Evolutionary conservation across 257 asterid species (phyloP).

Genomic region (Plectranthus barbatus): DNA sequence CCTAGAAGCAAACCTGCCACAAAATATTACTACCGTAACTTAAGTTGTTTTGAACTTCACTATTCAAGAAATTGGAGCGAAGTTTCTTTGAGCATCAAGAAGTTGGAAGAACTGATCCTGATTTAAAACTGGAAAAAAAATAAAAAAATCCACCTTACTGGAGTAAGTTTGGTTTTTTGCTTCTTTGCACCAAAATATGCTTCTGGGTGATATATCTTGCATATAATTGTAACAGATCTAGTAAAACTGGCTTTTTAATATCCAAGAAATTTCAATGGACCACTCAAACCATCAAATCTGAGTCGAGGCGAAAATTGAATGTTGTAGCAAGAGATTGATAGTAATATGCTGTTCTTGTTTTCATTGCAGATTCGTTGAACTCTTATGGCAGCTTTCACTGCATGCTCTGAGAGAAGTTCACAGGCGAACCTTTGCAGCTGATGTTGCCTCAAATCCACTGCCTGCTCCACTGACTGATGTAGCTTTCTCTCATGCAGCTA

Average conservation of each 20-base stretch:
- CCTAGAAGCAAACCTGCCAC: background rate
- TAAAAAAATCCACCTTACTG: background rate
- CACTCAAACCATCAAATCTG: slow-evolving; percentile 5
- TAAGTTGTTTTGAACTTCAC: slow-evolving; percentile 1
- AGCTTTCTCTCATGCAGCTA: slow-evolving; percentile 98
- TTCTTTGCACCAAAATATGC: background rate
- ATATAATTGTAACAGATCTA: background rate
- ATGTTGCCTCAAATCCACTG: slow-evolving; percentile 78
- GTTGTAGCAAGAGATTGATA: background rate
- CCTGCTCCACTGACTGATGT: slow-evolving; percentile 98
- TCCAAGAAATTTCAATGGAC: background rate
- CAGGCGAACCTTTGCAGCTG: slow-evolving; percentile 80
- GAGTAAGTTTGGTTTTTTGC: background rate
- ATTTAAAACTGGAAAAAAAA: background rate
- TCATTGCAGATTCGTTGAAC: slow-evolving; percentile 82
- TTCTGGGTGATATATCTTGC: too few species aligned
- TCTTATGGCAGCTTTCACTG: slow-evolving; percentile 95
- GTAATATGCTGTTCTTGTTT: slow-evolving; percentile 10
- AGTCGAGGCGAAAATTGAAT: background rate
- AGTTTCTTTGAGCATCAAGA: background rate
- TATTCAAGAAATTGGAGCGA: background rate
- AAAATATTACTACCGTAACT: background rate
- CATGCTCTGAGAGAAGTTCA: slow-evolving; percentile 99
- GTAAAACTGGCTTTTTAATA: slow-evolving; percentile 2
- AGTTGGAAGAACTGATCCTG: background rate